Percentiles rank a stretch among this genome's conserved stretches.
These are phyloP conservation scores for Diaporthe aspalathi DNA, from an alignment of 2,329 filamentous ascomycete genomes.

Conservation along the genomic window DNA sequence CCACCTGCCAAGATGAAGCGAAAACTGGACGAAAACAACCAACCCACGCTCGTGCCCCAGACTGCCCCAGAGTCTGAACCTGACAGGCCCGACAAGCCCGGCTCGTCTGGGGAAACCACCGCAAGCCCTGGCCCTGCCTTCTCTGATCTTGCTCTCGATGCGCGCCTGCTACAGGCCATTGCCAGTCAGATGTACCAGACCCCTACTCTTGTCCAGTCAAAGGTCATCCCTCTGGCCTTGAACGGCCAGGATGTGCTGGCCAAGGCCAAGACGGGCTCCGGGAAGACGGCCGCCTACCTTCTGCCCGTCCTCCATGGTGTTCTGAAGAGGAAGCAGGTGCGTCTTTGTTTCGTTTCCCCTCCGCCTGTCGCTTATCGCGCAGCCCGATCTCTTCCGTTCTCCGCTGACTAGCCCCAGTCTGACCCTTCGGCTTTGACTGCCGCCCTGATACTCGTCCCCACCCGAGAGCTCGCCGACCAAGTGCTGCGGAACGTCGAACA, in stretches of 20 bases:
- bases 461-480: constrained; percentile 92
- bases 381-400: constrained; percentile 38
- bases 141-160: constrained; percentile 81
- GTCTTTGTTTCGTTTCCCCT: constrained; percentile 40
- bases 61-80: constrained; percentile 44
- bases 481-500: constrained; percentile 82
- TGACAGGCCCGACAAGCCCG: constrained; percentile 42
- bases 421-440: constrained; percentile 68
- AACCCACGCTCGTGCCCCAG: constrained; percentile 54
- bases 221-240: constrained; percentile 87
- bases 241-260: constrained; percentile 91
- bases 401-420: constrained; percentile 50
- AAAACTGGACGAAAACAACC: constrained; percentile 68
- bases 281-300: constrained; percentile 96
- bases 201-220: constrained; percentile 89
- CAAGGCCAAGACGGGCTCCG: constrained; percentile 93
- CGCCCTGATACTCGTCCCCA: constrained; percentile 92
- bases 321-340: constrained; percentile 78
- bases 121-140: constrained; percentile 64
- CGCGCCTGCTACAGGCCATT: constrained; percentile 86
- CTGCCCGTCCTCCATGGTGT: constrained; percentile 89
- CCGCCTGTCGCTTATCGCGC: constrained; percentile 3
- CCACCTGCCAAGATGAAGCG: constrained; percentile 62
- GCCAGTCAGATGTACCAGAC: constrained; percentile 84
- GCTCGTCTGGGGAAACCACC: constrained; percentile 41